These are phyloP conservation scores for Amphibolis antarctica DNA, from an alignment of 106 monocot species.

Conservation along the genomic window DNA sequence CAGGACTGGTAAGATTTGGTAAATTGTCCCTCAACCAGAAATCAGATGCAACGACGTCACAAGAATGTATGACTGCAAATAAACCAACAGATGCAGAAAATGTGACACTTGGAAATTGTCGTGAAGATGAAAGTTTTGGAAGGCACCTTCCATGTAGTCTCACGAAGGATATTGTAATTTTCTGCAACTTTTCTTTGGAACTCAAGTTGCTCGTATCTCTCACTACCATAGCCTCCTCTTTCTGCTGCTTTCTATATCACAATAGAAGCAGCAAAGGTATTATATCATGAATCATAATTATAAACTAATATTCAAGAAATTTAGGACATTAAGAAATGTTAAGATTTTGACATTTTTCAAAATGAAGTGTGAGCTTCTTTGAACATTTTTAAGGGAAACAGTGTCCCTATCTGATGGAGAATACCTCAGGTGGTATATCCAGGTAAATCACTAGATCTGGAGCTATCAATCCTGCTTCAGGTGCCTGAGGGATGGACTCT, in stretches of 20 bases:
- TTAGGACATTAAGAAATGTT: neutral
- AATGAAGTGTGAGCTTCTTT: no score
- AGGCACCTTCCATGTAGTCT: conserved; percentile 74
- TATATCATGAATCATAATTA: neutral
- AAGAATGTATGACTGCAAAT: no score
- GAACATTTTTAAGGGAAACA: no score
- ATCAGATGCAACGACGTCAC: no score
- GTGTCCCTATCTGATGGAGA: neutral
- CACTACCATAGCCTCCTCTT: conserved; percentile 84
- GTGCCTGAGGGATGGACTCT: conserved; percentile 44
- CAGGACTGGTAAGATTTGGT: no score
- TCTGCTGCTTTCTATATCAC: conserved; percentile 73
- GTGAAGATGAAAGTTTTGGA: neutral
- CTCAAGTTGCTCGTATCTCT: conserved; percentile 85
- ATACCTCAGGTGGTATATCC: conserved; percentile 81
- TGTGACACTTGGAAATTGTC: neutral
- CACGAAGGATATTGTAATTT: conserved; percentile 43
- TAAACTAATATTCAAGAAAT: neutral
- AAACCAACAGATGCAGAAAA: neutral
- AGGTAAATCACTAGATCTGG: conserved; percentile 86
- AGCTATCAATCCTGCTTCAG: conserved; percentile 77
- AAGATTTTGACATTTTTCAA: no score
- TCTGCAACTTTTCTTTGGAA: conserved; percentile 76
- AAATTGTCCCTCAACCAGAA: no score
- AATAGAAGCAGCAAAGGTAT: neutral